These are phyloP conservation scores for Saturnispora gosingensis DNA, from an alignment of 805 yeast genomes.

Conservation along the genomic window DNA sequence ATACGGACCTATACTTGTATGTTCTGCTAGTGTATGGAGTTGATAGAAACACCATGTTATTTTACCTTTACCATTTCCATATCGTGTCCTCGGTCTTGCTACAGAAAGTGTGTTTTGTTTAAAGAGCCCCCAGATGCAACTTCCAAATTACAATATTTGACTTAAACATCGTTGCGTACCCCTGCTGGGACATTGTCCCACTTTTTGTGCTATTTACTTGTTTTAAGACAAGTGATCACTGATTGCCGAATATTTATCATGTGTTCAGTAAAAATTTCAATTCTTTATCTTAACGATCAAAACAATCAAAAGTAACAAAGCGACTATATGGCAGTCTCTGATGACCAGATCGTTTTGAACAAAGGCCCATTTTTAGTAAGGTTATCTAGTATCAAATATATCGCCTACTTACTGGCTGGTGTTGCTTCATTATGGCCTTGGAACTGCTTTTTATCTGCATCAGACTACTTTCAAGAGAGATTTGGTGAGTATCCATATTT, in stretches of 20 bases:
- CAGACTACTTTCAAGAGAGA: conserved; percentile 65
- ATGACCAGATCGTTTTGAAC: conserved; percentile 2
- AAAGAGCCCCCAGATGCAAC: background rate
- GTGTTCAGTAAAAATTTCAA: background rate
- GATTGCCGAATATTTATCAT: background rate
- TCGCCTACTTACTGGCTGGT: conserved; percentile 61
- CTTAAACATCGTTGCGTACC: background rate
- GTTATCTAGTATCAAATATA: conserved; percentile 31
- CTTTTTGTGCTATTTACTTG: background rate
- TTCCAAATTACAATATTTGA: too few species aligned
- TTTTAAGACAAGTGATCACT: background rate
- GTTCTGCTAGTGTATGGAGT: too few species aligned
- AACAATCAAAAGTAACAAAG: background rate
- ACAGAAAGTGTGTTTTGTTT: background rate
- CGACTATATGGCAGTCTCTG: background rate
- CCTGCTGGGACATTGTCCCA: background rate
- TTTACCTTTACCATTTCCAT: background rate
- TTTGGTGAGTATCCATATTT: conserved; percentile 42
- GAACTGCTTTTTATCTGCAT: conserved; percentile 84
- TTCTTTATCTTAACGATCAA: background rate
- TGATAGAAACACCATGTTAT: too few species aligned
- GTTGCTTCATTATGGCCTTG: conserved; percentile 90
- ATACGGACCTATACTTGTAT: too few species aligned
- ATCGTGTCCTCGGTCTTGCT: background rate
- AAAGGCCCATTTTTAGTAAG: conserved; percentile 4